Evolutionary conservation across 345 rosid genomes (phyloP).

Genomic region (Bruguiera parviflora): DNA sequence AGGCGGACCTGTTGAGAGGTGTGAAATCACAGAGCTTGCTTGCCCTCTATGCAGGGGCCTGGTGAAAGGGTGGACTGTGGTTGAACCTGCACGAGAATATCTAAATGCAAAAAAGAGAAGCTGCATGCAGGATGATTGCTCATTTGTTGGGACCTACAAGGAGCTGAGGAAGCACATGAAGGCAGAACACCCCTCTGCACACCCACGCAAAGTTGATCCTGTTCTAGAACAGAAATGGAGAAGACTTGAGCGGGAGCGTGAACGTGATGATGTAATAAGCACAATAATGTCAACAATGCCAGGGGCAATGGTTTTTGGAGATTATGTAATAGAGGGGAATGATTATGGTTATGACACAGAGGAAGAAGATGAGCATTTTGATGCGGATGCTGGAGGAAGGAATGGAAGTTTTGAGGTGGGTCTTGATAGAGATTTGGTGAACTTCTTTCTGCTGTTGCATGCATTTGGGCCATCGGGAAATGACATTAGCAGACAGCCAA

Average conservation of each 20-base stretch:
- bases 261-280: slow-evolving; percentile 69
- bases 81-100: slow-evolving; percentile 75
- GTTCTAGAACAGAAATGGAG: slow-evolving; percentile 80
- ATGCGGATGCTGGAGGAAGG: slow-evolving; percentile 32
- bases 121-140: slow-evolving; percentile 93
- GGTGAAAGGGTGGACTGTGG: slow-evolving; percentile 97
- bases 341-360: slow-evolving; percentile 45
- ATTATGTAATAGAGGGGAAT: slow-evolving; percentile 73
- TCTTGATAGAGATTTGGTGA: slow-evolving; percentile 57
- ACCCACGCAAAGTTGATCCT: slow-evolving; percentile 82
- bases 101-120: slow-evolving; percentile 71
- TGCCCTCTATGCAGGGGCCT: slow-evolving; percentile 98
- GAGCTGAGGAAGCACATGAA: slow-evolving; percentile 94
- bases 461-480: slow-evolving; percentile 71
- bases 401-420: slow-evolving; percentile 45
- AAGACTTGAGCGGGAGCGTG: slow-evolving; percentile 70
- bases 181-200: slow-evolving; percentile 67
- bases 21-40: slow-evolving; percentile 57
- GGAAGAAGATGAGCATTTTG: slow-evolving; percentile 37
- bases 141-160: slow-evolving; percentile 66
- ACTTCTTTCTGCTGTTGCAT: slow-evolving; percentile 62
- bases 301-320: slow-evolving; percentile 81
- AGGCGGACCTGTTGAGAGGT: slow-evolving; percentile 38
- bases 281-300: slow-evolving; percentile 84
- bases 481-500: slow-evolving; percentile 37